Evolutionary conservation across 2,329 filamentous ascomycete genomes (phyloP).

Genomic region (Fulvia fulva): DNA sequence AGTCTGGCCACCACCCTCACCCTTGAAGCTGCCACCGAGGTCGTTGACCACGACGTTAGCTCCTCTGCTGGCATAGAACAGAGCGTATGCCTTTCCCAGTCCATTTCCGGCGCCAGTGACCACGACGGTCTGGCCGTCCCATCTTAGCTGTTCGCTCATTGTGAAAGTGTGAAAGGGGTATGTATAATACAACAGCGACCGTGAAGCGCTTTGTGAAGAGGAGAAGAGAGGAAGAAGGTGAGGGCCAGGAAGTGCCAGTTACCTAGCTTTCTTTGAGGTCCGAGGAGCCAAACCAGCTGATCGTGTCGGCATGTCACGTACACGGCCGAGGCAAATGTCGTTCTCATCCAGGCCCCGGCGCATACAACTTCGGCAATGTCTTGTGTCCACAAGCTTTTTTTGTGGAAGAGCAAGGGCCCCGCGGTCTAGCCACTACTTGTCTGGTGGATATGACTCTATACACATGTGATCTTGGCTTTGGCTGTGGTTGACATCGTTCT

Average conservation of each 20-base stretch:
- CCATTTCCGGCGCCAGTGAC: constrained; percentile 83
- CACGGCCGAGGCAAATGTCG: constrained; percentile 1
- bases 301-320: not conserved
- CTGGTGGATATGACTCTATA: not conserved
- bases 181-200: constrained; percentile 3
- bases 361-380: not conserved
- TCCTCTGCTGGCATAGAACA: constrained; percentile 87
- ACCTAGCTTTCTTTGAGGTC: not conserved
- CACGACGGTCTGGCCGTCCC: constrained; percentile 84
- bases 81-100: constrained; percentile 74
- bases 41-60: constrained; percentile 97
- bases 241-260: not conserved
- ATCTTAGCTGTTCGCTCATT: constrained; percentile 69
- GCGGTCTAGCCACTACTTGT: not conserved
- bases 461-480: not conserved
- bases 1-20: constrained; percentile 78
- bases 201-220: not conserved
- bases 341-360: too few relatives aligned
- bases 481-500: not conserved
- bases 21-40: constrained; percentile 86
- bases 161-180: constrained; percentile 14
- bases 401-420: not conserved
- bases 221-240: not conserved
- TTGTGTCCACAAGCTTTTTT: not conserved
- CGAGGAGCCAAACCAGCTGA: not conserved